Percentiles rank a stretch among this genome's conserved stretches.
phyloP scores from a whole-genome alignment of 2,329 filamentous ascomycete genomes.

The Neonectria faginata region DNA sequence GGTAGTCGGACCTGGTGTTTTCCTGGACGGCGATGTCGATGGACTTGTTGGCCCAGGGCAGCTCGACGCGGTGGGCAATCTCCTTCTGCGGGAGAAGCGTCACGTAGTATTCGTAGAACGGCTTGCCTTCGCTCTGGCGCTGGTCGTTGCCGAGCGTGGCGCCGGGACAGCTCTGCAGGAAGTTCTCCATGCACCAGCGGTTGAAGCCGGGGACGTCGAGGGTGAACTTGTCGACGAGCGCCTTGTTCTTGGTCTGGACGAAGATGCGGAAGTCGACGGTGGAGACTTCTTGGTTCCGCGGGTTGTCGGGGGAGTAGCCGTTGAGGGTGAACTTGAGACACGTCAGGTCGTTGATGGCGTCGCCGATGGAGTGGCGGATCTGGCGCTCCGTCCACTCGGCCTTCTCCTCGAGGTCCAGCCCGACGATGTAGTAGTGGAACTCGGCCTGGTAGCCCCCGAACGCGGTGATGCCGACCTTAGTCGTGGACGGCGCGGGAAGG shows the following conservation, averaged over 20 bases:
- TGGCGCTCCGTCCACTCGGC: slow-evolving; percentile 36
- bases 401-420: slow-evolving; percentile 56
- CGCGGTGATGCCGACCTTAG: slow-evolving; percentile 54
- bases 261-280: slow-evolving; percentile 60
- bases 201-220: slow-evolving; percentile 32
- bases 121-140: slow-evolving; percentile 50
- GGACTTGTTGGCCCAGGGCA: slow-evolving; percentile 33
- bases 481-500: slow-evolving; percentile 39
- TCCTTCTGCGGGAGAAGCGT: slow-evolving; percentile 42
- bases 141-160: slow-evolving; percentile 54
- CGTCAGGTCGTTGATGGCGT: slow-evolving; percentile 42
- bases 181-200: slow-evolving; percentile 48
- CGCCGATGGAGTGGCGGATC: slow-evolving; percentile 33
- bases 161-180: slow-evolving; percentile 58
- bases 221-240: slow-evolving; percentile 28
- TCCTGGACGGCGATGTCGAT: slow-evolving; percentile 38
- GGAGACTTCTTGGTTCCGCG: slow-evolving; percentile 55
- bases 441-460: slow-evolving; percentile 57
- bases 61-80: slow-evolving; percentile 37
- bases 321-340: slow-evolving; percentile 51
- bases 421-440: slow-evolving; percentile 55
- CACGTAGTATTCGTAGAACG: slow-evolving; percentile 38
- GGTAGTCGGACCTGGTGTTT: slow-evolving; percentile 38
- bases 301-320: slow-evolving; percentile 54
- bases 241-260: slow-evolving; percentile 53